Percentiles rank a stretch among this genome's conserved stretches.
phyloP scores from a whole-genome alignment of 768 basidiomycete species.

The Dentipellis fragilis region DNA sequence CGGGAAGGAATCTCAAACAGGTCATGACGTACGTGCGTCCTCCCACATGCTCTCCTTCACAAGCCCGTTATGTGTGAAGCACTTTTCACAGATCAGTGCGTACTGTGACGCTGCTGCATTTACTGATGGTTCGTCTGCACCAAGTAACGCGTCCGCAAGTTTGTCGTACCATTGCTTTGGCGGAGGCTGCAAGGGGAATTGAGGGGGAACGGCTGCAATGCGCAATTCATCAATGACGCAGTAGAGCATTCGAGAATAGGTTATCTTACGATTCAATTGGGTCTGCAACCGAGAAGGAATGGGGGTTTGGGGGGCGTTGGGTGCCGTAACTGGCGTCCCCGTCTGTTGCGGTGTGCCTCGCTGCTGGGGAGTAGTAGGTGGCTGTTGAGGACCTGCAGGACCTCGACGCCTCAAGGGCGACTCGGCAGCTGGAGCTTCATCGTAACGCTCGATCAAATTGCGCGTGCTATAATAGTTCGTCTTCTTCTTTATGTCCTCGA shows the following conservation, averaged over 20 bases:
- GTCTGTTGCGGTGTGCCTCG: constrained; percentile 18
- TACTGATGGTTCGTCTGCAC: constrained; percentile 54
- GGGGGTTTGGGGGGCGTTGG: neutral
- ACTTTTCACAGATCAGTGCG: constrained; percentile 82
- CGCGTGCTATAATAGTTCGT: constrained; percentile 93
- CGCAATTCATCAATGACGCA: neutral
- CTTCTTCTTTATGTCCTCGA: constrained; percentile 96
- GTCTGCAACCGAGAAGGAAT: neutral
- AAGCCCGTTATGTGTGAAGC: constrained; percentile 83
- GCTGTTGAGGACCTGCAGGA: constrained; percentile 24
- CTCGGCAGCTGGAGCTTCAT: constrained; percentile 37
- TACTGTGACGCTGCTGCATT: constrained; percentile 41
- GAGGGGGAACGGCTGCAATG: constrained; percentile 21
- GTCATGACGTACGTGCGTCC: constrained; percentile 59
- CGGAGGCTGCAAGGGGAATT: constrained; percentile 35
- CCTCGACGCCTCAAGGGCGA: constrained; percentile 27
- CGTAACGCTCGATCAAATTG: constrained; percentile 84
- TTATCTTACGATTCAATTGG: neutral
- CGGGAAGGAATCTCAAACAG: neutral
- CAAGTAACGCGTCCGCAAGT: constrained; percentile 76
- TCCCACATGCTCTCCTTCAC: constrained; percentile 77
- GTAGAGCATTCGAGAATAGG: neutral
- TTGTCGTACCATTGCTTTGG: constrained; percentile 83
- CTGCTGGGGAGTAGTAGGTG: constrained; percentile 15
- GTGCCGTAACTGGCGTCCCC: constrained; percentile 1